These are phyloP conservation scores for Backusella tuberculispora DNA, from an alignment of 192 early-diverging fungal genomes.

Conservation along the genomic window DNA sequence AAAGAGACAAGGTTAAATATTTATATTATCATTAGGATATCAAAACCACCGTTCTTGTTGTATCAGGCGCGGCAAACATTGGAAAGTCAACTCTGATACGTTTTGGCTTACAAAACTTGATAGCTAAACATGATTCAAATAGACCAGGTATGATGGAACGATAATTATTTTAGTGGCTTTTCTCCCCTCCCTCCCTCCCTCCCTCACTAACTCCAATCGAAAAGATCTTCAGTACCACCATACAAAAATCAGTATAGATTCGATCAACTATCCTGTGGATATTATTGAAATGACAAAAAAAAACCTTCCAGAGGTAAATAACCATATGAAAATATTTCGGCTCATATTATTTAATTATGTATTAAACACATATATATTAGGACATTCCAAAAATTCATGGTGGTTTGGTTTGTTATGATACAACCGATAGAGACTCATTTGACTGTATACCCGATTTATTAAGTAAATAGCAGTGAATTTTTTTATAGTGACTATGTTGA, in stretches of 20 bases:
- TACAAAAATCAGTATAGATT: constrained; percentile 6
- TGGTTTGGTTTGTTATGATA: constrained; percentile 39
- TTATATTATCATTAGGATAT: background rate
- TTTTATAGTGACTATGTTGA: background rate
- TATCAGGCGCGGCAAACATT: constrained; percentile 30
- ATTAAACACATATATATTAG: background rate
- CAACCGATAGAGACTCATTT: constrained; percentile 30
- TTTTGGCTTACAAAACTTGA: constrained; percentile 22
- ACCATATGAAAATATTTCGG: background rate
- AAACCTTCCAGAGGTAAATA: constrained; percentile 23
- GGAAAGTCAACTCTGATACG: constrained; percentile 36
- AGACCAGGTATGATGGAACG: constrained; percentile 12
- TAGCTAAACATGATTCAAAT: constrained; percentile 20
- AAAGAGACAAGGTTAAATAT: background rate
- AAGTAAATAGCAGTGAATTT: constrained; percentile 14
- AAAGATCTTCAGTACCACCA: constrained; percentile 24
- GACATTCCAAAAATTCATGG: constrained; percentile 25
- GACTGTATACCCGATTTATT: constrained; percentile 39
- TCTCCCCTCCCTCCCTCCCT: too few relatives aligned
- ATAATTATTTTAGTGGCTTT: background rate
- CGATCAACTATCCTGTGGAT: background rate
- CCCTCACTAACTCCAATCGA: background rate
- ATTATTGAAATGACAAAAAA: constrained; percentile 16
- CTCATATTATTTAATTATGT: background rate
- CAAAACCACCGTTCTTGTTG: constrained; percentile 24